Conservation (phyloP, 169 alveolate species). For the Cryptosporidium ubiquitum region DNA sequence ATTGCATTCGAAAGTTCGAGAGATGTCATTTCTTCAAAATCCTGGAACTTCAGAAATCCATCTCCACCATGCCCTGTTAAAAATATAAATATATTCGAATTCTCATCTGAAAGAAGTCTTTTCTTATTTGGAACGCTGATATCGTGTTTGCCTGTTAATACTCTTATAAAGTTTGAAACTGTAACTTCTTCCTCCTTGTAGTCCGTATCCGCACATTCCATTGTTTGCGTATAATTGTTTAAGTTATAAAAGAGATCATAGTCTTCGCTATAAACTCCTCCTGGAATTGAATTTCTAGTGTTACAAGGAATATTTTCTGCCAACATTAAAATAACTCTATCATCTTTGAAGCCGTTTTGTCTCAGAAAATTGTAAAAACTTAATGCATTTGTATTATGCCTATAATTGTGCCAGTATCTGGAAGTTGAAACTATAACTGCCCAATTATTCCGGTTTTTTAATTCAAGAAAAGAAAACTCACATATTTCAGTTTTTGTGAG, state of each 20-base stretch:
- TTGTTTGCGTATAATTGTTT: conserved; percentile 73
- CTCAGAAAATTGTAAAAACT: conserved; percentile 84
- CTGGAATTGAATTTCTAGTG: conserved; percentile 86
- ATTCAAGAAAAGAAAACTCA: conserved; percentile 14
- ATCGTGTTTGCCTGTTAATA: conserved; percentile 81
- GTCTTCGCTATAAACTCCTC: conserved; percentile 80
- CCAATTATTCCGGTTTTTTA: conserved; percentile 75
- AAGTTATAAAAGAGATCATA: conserved; percentile 36
- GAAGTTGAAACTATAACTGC: conserved; percentile 88
- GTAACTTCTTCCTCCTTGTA: conserved; percentile 82
- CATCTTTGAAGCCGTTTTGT: conserved; percentile 87
- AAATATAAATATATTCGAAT: conserved; percentile 81
- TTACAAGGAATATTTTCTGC: conserved; percentile 88
- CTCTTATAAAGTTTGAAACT: conserved; percentile 78
- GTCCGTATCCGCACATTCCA: conserved; percentile 79
- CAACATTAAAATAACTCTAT: conserved; percentile 85
- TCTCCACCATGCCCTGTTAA: conserved; percentile 88
- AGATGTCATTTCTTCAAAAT: conserved; percentile 82
- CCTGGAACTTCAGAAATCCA: conserved; percentile 84
- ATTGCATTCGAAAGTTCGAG: conserved; percentile 83
- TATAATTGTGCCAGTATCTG: conserved; percentile 88
- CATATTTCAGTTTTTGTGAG: neutral
- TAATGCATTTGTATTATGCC: conserved; percentile 90
- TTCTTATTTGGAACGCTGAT: conserved; percentile 77
- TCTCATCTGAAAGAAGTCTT: conserved; percentile 79